These are phyloP conservation scores for Tanacetum coccineum DNA, from an alignment of 129 eudicot species.

Conservation along the genomic window DNA sequence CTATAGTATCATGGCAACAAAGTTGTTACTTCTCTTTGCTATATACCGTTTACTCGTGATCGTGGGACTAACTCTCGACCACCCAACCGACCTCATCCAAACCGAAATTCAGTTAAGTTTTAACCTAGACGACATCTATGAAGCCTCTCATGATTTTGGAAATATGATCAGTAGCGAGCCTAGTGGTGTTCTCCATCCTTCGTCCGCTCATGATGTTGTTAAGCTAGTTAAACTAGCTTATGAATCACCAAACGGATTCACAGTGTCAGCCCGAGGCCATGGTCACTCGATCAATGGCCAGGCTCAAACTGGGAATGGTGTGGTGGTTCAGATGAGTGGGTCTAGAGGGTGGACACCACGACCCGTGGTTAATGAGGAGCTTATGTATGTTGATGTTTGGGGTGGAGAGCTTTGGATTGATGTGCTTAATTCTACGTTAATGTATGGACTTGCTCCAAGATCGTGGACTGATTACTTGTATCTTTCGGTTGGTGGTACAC, in stretches of 20 bases:
- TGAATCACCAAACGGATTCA: slow-evolving; percentile 45
- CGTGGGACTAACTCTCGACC: slow-evolving; percentile 54
- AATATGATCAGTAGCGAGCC: slow-evolving; percentile 38
- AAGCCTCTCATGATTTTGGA: slow-evolving; percentile 75
- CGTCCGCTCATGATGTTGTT: slow-evolving; percentile 55
- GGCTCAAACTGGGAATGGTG: slow-evolving; percentile 49
- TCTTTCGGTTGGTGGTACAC: slow-evolving; percentile 50
- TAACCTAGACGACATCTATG: slow-evolving; percentile 35
- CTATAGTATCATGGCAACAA: slow-evolving; percentile 39
- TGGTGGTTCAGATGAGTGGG: slow-evolving; percentile 70
- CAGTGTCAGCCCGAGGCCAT: slow-evolving; percentile 85
- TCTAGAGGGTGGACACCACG: slow-evolving; percentile 7
- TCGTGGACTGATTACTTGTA: slow-evolving; percentile 61
- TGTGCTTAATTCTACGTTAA: slow-evolving; percentile 36
- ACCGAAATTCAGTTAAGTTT: slow-evolving; percentile 37
- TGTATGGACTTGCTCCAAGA: slow-evolving; percentile 46
- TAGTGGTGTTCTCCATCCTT: slow-evolving; percentile 56
- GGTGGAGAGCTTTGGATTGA: slow-evolving; percentile 54
- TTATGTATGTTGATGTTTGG: slow-evolving; percentile 45
- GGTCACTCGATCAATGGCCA: slow-evolving; percentile 97
- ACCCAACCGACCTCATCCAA: slow-evolving; percentile 43
- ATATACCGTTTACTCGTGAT: slow-evolving; percentile 55
- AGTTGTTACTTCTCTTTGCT: slow-evolving; percentile 38
- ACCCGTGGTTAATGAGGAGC: slow-evolving; percentile 40
- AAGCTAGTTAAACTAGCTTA: slow-evolving; percentile 44